Percentiles rank a stretch among this genome's conserved stretches.
Conservation (phyloP, 1,139 yeast genomes). For the Candida anutae region DNA sequence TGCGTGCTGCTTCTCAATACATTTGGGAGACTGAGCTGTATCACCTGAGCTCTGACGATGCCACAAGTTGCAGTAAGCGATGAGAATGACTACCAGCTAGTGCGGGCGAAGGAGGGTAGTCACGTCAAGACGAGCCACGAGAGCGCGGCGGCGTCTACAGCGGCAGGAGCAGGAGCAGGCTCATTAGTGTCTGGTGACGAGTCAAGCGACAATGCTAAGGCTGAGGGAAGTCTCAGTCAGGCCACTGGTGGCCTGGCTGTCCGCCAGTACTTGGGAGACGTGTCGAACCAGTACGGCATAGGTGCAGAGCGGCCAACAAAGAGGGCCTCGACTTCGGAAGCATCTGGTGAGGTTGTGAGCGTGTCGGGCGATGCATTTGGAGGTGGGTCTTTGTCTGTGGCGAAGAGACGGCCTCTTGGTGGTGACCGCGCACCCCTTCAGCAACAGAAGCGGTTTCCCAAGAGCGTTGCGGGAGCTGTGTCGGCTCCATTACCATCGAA, state of each 20-base stretch:
- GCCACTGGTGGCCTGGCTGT: too few species aligned
- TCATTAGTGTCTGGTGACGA: not conserved
- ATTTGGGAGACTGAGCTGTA: too few species aligned
- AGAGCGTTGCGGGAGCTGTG: constrained; percentile 1
- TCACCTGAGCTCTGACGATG: constrained; percentile 20
- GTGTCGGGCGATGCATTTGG: not conserved
- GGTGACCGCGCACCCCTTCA: constrained; percentile 28
- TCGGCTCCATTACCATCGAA: constrained; percentile 1
- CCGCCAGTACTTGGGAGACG: constrained; percentile 35
- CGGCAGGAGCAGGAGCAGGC: constrained; percentile 1
- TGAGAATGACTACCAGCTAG: constrained; percentile 35
- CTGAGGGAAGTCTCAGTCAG: too few species aligned
- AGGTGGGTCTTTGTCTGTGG: constrained; percentile 2
- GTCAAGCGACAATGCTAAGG: too few species aligned
- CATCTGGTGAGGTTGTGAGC: constrained; percentile 2
- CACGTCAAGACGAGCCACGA: constrained; percentile 1
- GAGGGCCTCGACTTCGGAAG: not conserved
- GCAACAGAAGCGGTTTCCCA: constrained; percentile 12
- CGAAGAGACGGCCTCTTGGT: constrained; percentile 25
- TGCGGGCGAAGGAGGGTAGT: constrained; percentile 20
- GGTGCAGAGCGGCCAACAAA: constrained; percentile 5
- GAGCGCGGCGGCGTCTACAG: too few species aligned
- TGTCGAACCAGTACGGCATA: constrained; percentile 31
- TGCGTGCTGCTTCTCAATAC: too few species aligned
- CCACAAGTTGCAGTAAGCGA: constrained; percentile 29